Evolutionary conservation across 2,329 filamentous ascomycete species (phyloP).

Genomic region (Cercospora zeina): DNA sequence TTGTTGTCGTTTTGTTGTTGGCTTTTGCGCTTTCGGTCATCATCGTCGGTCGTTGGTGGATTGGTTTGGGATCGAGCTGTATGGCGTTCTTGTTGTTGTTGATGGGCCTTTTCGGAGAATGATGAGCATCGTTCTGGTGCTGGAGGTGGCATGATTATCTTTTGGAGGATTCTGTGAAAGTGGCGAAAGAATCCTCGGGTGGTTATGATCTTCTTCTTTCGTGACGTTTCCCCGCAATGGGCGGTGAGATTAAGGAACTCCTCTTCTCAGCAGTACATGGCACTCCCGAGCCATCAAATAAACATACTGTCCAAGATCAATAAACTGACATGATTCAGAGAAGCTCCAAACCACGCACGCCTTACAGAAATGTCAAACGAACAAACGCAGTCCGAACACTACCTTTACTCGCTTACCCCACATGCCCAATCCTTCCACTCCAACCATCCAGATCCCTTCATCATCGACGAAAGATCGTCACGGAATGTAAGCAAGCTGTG

Average conservation of each 20-base stretch:
- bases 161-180: neutral
- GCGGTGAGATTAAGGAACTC: no score
- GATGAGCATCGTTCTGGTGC: neutral
- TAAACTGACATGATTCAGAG: no score
- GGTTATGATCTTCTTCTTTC: neutral
- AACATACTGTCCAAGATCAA: no score
- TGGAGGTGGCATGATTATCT: neutral
- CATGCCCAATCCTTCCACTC: neutral
- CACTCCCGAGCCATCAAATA: no score
- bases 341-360: neutral
- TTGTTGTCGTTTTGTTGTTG: neutral
- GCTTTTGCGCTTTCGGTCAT: no score
- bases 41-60: neutral
- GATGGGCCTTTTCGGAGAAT: neutral
- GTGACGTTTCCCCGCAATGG: neutral
- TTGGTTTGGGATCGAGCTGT: neutral
- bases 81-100: neutral
- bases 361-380: neutral
- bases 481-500: neutral
- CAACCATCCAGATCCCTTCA: neutral
- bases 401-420: neutral
- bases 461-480: neutral
- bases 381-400: neutral
- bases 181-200: neutral
- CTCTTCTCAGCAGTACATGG: no score